Percentiles rank a stretch among this genome's conserved stretches.
Evolutionary conservation across 2,329 filamentous ascomycete genomes (phyloP).

Genomic region (Aspergillus novofumigatus): DNA sequence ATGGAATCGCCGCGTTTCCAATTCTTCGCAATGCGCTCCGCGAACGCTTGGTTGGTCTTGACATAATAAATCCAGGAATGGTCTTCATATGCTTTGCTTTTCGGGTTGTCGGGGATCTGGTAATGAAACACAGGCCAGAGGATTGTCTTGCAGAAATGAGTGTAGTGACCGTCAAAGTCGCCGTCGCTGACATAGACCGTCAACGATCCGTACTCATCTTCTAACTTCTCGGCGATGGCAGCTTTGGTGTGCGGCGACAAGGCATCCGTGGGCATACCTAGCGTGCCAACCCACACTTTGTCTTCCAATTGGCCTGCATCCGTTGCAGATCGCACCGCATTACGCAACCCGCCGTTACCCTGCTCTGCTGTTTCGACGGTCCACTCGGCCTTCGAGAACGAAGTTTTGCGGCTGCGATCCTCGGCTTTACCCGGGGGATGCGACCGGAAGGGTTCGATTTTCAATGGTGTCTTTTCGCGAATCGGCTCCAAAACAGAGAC

Average conservation of each 20-base stretch:
- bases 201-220: slow-evolving; percentile 76
- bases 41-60: slow-evolving; percentile 88
- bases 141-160: slow-evolving; percentile 95
- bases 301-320: slow-evolving; percentile 67
- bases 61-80: slow-evolving; percentile 96
- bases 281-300: slow-evolving; percentile 83
- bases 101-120: slow-evolving; percentile 94
- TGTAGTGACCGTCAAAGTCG: slow-evolving; percentile 91
- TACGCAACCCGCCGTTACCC: slow-evolving; percentile 87
- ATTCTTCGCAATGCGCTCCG: slow-evolving; percentile 81
- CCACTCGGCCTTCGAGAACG: slow-evolving; percentile 78
- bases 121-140: slow-evolving; percentile 98
- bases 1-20: slow-evolving; percentile 92
- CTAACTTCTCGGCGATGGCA: slow-evolving; percentile 76
- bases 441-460: slow-evolving; percentile 8
- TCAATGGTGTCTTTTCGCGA: slow-evolving; percentile 15
- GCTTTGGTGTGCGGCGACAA: slow-evolving; percentile 70
- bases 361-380: slow-evolving; percentile 79
- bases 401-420: slow-evolving; percentile 55
- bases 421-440: slow-evolving; percentile 10
- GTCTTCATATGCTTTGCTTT: slow-evolving; percentile 96
- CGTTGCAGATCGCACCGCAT: slow-evolving; percentile 75
- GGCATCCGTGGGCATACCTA: slow-evolving; percentile 91
- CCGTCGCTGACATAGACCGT: slow-evolving; percentile 84
- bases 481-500: slow-evolving; percentile 18